Conservation (phyloP, 2,329 filamentous ascomycete species). For the Pseudonectria foliicola region DNA sequence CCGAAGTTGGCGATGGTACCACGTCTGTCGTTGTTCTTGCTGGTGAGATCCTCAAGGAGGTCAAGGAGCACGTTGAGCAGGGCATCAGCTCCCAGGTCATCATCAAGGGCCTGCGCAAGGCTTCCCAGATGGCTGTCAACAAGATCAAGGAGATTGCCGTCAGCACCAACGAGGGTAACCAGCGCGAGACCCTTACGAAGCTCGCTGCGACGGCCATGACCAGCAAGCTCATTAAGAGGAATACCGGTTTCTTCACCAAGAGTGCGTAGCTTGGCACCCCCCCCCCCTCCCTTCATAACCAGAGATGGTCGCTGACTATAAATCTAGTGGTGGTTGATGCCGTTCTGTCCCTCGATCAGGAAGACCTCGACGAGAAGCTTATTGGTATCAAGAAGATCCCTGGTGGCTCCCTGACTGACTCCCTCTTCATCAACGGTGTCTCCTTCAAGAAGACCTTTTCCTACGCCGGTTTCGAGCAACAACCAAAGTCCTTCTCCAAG, state of each 20-base stretch:
- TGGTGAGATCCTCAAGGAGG: slow-evolving; percentile 95
- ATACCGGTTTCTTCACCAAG: slow-evolving; percentile 95
- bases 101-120: slow-evolving; percentile 88
- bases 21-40: slow-evolving; percentile 95
- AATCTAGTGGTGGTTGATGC: slow-evolving; percentile 91
- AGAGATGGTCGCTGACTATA: slow-evolving; percentile 20
- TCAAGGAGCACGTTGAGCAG: slow-evolving; percentile 93
- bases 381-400: slow-evolving; percentile 99
- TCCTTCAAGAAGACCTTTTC: slow-evolving; percentile 99
- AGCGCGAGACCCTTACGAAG: slow-evolving; percentile 80
- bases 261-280: slow-evolving; percentile 46
- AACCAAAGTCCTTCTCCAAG: slow-evolving; percentile 89
- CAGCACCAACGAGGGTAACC: slow-evolving; percentile 72
- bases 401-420: slow-evolving; percentile 91
- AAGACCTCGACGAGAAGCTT: slow-evolving; percentile 94
- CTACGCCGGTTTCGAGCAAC: slow-evolving; percentile 98
- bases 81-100: slow-evolving; percentile 96
- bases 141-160: slow-evolving; percentile 98
- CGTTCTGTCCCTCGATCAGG: slow-evolving; percentile 89
- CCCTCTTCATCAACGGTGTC: slow-evolving; percentile 93
- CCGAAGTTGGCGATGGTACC: slow-evolving; percentile 96
- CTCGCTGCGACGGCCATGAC: slow-evolving; percentile 96
- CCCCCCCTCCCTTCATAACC: background rate
- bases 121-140: slow-evolving; percentile 87
- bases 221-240: slow-evolving; percentile 97